These are phyloP conservation scores for Podila horticola DNA, from an alignment of 192 early-diverging fungal species.

Conservation along the genomic window DNA sequence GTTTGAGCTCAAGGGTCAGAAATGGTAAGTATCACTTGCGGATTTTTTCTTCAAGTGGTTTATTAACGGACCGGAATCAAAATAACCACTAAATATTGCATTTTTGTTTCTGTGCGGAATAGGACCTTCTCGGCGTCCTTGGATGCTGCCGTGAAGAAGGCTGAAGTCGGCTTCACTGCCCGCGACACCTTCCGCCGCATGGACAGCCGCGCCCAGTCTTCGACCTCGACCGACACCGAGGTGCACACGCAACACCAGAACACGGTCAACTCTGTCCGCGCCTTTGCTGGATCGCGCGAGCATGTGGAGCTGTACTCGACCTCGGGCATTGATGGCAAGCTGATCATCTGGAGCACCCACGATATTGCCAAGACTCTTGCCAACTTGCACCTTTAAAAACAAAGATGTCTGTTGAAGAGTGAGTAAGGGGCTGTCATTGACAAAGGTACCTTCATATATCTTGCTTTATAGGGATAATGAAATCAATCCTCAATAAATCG, in stretches of 20 bases:
- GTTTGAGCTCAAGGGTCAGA: slow-evolving; percentile 63
- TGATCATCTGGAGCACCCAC: slow-evolving; percentile 75
- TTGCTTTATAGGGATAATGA: no score
- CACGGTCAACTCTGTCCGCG: slow-evolving; percentile 82
- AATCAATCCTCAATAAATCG: no score
- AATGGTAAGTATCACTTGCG: slow-evolving; percentile 63
- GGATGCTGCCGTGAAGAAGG: slow-evolving; percentile 83
- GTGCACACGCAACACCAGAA: slow-evolving; percentile 94
- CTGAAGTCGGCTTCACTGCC: slow-evolving; percentile 71
- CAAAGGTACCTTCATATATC: no score
- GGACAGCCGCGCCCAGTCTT: slow-evolving; percentile 83
- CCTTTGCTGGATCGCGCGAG: slow-evolving; percentile 60
- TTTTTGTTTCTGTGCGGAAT: neutral
- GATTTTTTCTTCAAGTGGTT: neutral
- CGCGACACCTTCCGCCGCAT: slow-evolving; percentile 91
- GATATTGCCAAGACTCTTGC: slow-evolving; percentile 17
- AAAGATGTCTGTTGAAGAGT: no score
- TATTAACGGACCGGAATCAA: no score
- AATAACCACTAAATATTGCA: no score
- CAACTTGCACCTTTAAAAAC: slow-evolving; percentile 38
- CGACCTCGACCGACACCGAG: slow-evolving; percentile 70
- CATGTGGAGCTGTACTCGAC: slow-evolving; percentile 79
- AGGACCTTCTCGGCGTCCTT: slow-evolving; percentile 73
- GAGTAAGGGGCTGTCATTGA: no score
- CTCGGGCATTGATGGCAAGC: slow-evolving; percentile 84